Evolutionary conservation across 805 yeast genomes (phyloP), one percentile per base, ranked within the genome.

Genomic region (Wickerhamomyces kurtzmanii): DNA sequence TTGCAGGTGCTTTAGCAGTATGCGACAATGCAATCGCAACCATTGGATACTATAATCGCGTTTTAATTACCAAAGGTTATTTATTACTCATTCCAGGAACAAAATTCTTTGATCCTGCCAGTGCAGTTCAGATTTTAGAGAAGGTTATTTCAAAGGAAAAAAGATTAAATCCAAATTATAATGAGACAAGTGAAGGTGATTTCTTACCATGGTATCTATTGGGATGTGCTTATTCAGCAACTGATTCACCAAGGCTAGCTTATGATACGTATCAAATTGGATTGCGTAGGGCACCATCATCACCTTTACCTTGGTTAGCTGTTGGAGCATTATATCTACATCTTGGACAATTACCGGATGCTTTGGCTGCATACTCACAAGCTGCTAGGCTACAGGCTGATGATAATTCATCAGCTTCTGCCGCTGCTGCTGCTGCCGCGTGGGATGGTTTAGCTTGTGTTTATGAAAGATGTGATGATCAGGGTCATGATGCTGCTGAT

Each of bases 361-460:
- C 84, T 0, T 53, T 76, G 28, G 73, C 76, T 5, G 82, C 83
- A 3, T 76, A 71, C 42, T 68, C 80, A 0, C 80, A 75, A 44
- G 82, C 80, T 3, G 62, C 75, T 12, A 55, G 73, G 25, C 45
- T 72, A 8, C 67, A 65, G 37, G 53, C 57, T 23, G 70, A 66
- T 27, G 71, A 65, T 25, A 58, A 58, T 8, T 54, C 63, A 6
- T 56, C 57, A 1, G 61, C 64, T 1, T 34, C 46, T 16, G 47
- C 49, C 7, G 26, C 49, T 15, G 49, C 57, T 4, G 57, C 67
- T 5, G 79, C 75, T 2, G 57, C 71, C 10, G 78, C 79, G 2
- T 74, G 81, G 81, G 77, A 72, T 40, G 80, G 80, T 1, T 46
- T 74, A 23, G 58, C 70, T 20, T 68, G 75, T 45, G 79, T 73